Base-by-base conservation (phyloP, 2,329 filamentous ascomycete genomes). In the Shiraia bambusicola region DNA sequence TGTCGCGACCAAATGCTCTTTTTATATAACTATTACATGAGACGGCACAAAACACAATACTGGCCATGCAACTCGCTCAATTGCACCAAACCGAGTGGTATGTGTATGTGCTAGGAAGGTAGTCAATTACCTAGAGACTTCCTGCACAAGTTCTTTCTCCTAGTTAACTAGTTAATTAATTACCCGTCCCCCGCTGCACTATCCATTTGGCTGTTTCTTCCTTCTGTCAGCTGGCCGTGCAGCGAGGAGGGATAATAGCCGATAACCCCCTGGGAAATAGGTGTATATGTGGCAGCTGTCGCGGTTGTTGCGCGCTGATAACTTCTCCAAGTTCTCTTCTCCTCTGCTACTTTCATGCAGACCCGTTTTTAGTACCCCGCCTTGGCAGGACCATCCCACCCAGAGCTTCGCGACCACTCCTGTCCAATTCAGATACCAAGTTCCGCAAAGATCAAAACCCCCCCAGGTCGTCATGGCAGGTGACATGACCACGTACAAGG, bases 401-500 rank as follows among this genome's bases (percentile, higher is more conserved):
- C 57, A 56, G 50, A 60, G 54, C 56, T 66, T 69, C 55, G 56
- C 63, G 47, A 59, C 61, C 28, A 63, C 66, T 39, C 56, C 61
- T 39, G 43, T 47, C 40, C 58, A 53, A 47, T 50, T 39, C 52
- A 49, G 55, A 52, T 65, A 52, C 50, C 54, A 62, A 41, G 50
- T 56, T 33, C 50, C 58, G 44, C 50, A 57, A 56, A 54, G 58
- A 41, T 65, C 64, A 49, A 45, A 62, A 34, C 35, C 19, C 19
- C 8, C 30, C 9, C n/a, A 32, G 34, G 55, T 50, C 47, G 49
- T 13, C 39, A 67, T 69, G 64, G 50, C 56, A 11, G 46, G 50
- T 43, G 58, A 59, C 28, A 69, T 66, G 54, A 78, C 78, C 45
- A 76, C 79, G 42, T 93, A 87, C 54, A 74, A 74, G 66, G 93